These are phyloP conservation scores for Apiotrichum veenhuisii DNA, from an alignment of 1,284 basidiomycete species.

Conservation along the genomic window DNA sequence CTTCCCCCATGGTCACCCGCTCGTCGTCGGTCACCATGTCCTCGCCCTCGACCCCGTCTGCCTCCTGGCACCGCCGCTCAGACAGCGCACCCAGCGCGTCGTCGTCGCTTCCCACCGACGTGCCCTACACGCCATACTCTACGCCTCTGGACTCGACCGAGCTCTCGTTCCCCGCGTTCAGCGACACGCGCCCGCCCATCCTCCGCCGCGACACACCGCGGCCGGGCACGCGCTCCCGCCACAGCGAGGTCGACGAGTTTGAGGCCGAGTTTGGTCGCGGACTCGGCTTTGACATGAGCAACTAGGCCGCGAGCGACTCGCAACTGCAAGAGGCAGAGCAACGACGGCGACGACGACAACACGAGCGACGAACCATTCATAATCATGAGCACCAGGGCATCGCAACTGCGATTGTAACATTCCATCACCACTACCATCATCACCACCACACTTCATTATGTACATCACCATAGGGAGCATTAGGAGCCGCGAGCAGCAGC, in stretches of 20 bases:
- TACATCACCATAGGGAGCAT: too few relatives aligned
- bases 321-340: too few relatives aligned
- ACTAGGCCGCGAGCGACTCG: neutral
- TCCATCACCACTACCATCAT: too few relatives aligned
- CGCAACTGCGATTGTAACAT: too few relatives aligned
- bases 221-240: conserved; percentile 1
- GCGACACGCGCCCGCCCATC: conserved; percentile 13
- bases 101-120: neutral
- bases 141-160: neutral
- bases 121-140: neutral
- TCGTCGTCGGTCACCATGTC: neutral
- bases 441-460: too few relatives aligned
- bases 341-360: neutral
- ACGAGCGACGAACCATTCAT: too few relatives aligned
- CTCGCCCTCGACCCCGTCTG: neutral
- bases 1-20: neutral
- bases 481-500: too few relatives aligned
- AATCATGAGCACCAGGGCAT: too few relatives aligned
- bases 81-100: neutral
- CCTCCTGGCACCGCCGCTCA: neutral
- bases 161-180: neutral
- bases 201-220: conserved; percentile 21
- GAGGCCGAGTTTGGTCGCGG: conserved; percentile 1
- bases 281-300: neutral
- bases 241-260: conserved; percentile 4